Conservation (phyloP, 83 land plant species). For the Picea abies region DNA sequence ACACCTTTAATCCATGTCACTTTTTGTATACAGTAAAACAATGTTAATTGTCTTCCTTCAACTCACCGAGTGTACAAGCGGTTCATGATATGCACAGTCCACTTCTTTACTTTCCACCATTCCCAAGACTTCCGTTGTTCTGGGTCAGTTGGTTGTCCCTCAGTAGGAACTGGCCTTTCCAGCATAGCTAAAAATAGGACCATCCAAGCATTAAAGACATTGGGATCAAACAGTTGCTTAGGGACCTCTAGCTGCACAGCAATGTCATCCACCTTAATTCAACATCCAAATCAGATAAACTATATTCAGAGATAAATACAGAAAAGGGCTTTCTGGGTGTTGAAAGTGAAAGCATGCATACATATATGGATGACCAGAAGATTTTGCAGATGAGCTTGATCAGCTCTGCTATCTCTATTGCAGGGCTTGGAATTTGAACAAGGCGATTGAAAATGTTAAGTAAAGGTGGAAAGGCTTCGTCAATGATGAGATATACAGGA, state of each 20-base stretch:
- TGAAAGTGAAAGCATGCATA: constrained; percentile 38
- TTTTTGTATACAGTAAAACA: not conserved
- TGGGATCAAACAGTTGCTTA: constrained; percentile 82
- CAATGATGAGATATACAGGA: constrained; percentile 80
- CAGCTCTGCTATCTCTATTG: constrained; percentile 86
- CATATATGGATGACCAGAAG: constrained; percentile 99
- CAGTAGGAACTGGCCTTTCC: constrained; percentile 94
- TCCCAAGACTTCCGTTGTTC: constrained; percentile 94
- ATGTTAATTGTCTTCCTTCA: not conserved
- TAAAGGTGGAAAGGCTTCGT: constrained; percentile 86
- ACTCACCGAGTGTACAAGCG: constrained; percentile 90
- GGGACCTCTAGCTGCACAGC: constrained; percentile 88
- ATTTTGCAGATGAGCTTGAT: constrained; percentile 98
- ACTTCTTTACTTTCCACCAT: constrained; percentile 99
- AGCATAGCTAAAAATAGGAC: constrained; percentile 74
- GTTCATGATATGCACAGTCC: constrained; percentile 97
- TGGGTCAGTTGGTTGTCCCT: constrained; percentile 94
- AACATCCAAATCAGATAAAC: constrained; percentile 10
- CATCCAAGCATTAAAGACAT: constrained; percentile 94
- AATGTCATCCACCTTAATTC: constrained; percentile 15
- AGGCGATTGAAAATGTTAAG: constrained; percentile 77
- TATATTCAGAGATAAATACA: not conserved
- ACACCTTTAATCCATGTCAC: not conserved
- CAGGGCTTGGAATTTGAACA: constrained; percentile 70
- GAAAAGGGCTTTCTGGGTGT: not conserved